phyloP scores from a whole-genome alignment of 805 yeast genomes.

The Teunomyces gatunensis region DNA sequence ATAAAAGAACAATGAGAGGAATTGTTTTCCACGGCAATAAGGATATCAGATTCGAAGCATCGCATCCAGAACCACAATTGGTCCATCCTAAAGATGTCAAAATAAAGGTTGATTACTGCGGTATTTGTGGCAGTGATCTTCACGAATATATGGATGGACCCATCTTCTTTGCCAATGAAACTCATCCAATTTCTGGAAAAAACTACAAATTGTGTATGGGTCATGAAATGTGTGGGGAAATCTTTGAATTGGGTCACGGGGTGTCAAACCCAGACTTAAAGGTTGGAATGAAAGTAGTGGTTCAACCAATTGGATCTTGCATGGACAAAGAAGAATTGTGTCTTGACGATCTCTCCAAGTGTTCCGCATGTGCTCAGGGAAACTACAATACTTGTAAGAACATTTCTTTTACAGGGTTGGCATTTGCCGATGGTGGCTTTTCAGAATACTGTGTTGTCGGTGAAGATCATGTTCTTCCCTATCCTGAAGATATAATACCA shows the following conservation, averaged over 20 bases:
- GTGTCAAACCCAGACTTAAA: neutral
- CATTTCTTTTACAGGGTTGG: slow-evolving; percentile 1
- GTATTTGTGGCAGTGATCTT: slow-evolving; percentile 3
- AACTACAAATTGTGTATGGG: neutral
- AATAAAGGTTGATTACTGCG: slow-evolving; percentile 4
- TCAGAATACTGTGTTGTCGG: slow-evolving; percentile 4
- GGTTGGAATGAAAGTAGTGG: slow-evolving; percentile 4
- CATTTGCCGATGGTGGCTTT: slow-evolving; percentile 5
- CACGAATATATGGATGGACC: slow-evolving; percentile 4
- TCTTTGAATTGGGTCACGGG: neutral
- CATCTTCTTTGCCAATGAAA: neutral
- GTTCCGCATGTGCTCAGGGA: slow-evolving; percentile 3
- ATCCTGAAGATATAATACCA: neutral
- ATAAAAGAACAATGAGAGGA: slow-evolving; percentile 1
- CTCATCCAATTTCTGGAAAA: neutral
- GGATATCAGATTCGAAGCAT: slow-evolving; percentile 2
- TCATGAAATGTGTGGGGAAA: slow-evolving; percentile 5
- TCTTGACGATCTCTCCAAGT: neutral
- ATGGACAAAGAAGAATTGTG: slow-evolving; percentile 1
- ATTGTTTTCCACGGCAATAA: slow-evolving; percentile 2
- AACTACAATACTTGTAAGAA: slow-evolving; percentile 2
- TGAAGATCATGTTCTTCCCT: slow-evolving; percentile 1
- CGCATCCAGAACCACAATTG: slow-evolving; percentile 4
- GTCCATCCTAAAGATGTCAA: slow-evolving; percentile 1
- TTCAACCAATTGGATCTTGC: slow-evolving; percentile 3